Evolutionary conservation across 495 filamentous ascomycete genomes (phyloP), one percentile per base, ranked within the genome.

Genomic region (Parathielavia hyrcaniae): DNA sequence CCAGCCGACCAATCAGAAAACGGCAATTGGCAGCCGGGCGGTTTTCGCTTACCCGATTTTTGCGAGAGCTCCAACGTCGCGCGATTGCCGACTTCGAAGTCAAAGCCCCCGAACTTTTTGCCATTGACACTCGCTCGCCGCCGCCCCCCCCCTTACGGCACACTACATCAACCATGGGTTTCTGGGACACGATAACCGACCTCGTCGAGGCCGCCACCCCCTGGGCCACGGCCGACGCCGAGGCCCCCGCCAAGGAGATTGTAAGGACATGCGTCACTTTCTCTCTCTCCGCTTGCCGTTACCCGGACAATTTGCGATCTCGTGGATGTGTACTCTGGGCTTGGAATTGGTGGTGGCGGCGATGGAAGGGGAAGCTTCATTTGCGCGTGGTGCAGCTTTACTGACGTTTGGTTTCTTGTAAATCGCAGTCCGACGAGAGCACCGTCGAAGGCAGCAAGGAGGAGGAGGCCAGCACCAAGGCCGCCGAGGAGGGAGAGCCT

Each of bases 111-210:
- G 45, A 40, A 35, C 46, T 38, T 50, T 50, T 17, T 23, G 68
- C 73, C 75, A 76, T 74, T 75, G 69, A 73, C 65, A 69, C 61
- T 55, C 58, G 36, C 67, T 61, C 59, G 53, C 63, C 63, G 53
- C 69, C 59, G 53, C 63, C 63, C 52, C 69, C 61, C 53, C 59
- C 26, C 52, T 40, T 55, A 30, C 53, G 53, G 63, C 58, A 30
- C 26, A 30, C 26, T 61, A 43, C 47, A 59, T 62, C 65, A 40
- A 73, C 65, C 66, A 82, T 82, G 79, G 79, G 78, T 71, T 75
- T 81, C 73, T 83, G 77, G 74, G 77, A 81, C 69, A 67, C 70
- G 64, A 73, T 79, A 55, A 71, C 68, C 54, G 79, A 81, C 69
- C 69, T 82, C 63, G 67, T 79, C 64, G 77, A 80, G 69, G 79